Conservation (phyloP, 1,284 basidiomycete species). For the Cryptococcus amylolentus region DNA sequence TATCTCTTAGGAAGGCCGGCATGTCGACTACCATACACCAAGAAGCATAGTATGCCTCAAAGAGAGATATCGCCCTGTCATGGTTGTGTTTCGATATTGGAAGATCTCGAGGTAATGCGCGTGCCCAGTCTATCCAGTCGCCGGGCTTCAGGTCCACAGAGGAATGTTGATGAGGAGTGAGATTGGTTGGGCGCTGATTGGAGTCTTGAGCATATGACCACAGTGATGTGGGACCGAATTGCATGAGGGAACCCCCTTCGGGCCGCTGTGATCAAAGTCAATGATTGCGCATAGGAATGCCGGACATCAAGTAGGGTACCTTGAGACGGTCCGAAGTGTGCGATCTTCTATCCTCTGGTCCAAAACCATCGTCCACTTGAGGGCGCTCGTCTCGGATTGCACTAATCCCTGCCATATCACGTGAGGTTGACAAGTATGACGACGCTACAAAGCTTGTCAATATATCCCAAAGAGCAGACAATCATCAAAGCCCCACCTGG, state of each 20-base stretch:
- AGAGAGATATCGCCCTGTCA: slow-evolving; percentile 13
- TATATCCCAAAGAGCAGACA: no score
- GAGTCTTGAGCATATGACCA: slow-evolving; percentile 12
- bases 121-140: slow-evolving; percentile 16
- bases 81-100: slow-evolving; percentile 4
- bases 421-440: no score
- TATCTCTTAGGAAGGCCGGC: slow-evolving; percentile 10
- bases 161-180: background rate
- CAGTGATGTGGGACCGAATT: slow-evolving; percentile 16
- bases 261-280: no score
- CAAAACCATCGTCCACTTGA: no score
- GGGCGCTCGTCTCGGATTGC: no score
- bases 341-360: no score
- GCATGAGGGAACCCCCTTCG: slow-evolving; percentile 3
- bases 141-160: slow-evolving; percentile 1
- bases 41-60: slow-evolving; percentile 17
- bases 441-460: no score
- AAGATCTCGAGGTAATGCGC: slow-evolving; percentile 7
- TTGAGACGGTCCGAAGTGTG: no score
- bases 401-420: no score
- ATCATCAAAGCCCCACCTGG: no score
- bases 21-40: slow-evolving; percentile 22
- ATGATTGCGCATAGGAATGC: no score
- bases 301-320: no score
- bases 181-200: background rate